A percentile compares a stretch with the other conserved stretches of the same genome.
Conservation (phyloP, 306 rosid genomes). For the Coriaria nepalensis region DNA sequence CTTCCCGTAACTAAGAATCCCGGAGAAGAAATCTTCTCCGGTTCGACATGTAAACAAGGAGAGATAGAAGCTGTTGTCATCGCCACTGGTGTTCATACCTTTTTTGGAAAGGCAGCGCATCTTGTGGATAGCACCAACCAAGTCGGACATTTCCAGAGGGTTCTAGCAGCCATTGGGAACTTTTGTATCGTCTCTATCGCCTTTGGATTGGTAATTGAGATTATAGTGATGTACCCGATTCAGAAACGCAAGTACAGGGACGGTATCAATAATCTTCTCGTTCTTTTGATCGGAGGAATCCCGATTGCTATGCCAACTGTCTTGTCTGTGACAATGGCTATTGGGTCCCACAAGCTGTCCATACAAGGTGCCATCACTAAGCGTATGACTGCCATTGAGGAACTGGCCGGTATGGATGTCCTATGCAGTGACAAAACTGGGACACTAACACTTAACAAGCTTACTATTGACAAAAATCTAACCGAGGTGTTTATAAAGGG, state of each 20-base stretch:
- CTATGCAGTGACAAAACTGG: slow-evolving; percentile 99
- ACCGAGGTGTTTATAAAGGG: slow-evolving; percentile 78
- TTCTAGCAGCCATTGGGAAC: slow-evolving; percentile 88
- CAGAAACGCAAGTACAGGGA: slow-evolving; percentile 71
- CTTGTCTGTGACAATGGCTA: no score
- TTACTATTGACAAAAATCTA: slow-evolving; percentile 72
- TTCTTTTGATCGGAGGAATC: slow-evolving; percentile 95
- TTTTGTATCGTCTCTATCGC: slow-evolving; percentile 96
- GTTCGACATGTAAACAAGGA: slow-evolving; percentile 97
- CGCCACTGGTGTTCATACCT: slow-evolving; percentile 97
- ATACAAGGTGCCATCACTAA: slow-evolving; percentile 98
- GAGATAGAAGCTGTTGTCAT: slow-evolving; percentile 94
- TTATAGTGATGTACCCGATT: slow-evolving; percentile 92
- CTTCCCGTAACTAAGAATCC: slow-evolving; percentile 87
- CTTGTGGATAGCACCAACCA: slow-evolving; percentile 95
- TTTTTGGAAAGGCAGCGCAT: slow-evolving; percentile 98
- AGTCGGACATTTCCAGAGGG: slow-evolving; percentile 99
- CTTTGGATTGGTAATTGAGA: slow-evolving; percentile 73
- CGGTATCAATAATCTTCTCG: slow-evolving; percentile 92
- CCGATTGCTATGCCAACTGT: slow-evolving; percentile 99
- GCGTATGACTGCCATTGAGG: slow-evolving; percentile 98
- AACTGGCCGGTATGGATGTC: slow-evolving; percentile 99
- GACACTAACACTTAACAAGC: slow-evolving; percentile 92
- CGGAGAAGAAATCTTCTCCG: slow-evolving; percentile 94
- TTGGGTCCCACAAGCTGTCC: slow-evolving; percentile 92